phyloP scores from a whole-genome alignment of 2,329 filamentous ascomycete species.

The Claviceps cyperi region DNA sequence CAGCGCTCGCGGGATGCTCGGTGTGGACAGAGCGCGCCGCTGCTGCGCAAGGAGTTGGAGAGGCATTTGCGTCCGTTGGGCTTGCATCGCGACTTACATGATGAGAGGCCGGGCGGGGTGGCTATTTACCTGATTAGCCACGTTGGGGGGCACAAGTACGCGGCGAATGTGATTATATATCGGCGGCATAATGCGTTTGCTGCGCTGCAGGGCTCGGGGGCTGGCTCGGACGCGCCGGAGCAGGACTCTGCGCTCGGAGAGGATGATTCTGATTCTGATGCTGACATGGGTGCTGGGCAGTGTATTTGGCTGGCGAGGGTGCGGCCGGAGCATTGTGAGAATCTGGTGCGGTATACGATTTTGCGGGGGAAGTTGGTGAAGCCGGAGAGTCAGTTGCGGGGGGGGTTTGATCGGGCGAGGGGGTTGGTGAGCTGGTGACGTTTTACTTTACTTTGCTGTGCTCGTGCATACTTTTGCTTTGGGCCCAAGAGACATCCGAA shows the following conservation, averaged over 20 bases:
- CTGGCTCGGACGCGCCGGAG: no score
- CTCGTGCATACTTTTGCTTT: no score
- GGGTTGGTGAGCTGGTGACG: constrained; percentile 74
- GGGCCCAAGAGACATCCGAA: no score
- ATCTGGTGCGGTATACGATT: constrained; percentile 76
- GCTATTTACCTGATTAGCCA: constrained; percentile 95
- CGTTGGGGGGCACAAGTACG: constrained; percentile 92
- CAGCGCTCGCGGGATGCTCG: constrained; percentile 89
- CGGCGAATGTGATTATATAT: constrained; percentile 89
- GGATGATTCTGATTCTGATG: no score
- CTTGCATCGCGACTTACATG: constrained; percentile 73
- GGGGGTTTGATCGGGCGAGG: constrained; percentile 73
- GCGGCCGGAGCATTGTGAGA: constrained; percentile 79
- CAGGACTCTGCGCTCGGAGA: no score
- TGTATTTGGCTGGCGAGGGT: constrained; percentile 88
- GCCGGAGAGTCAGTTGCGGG: constrained; percentile 69
- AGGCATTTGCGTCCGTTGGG: constrained; percentile 74
- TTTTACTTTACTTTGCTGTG: background rate
- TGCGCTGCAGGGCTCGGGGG: constrained; percentile 10
- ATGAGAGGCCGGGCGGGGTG: constrained; percentile 79
- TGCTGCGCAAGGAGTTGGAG: constrained; percentile 80
- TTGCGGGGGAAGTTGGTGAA: constrained; percentile 91
- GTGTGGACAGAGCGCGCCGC: constrained; percentile 83
- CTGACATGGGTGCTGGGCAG: constrained; percentile 53
- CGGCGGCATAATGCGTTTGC: constrained; percentile 46